These are phyloP conservation scores for Vitis rotundifolia DNA, from an alignment of 164 flowering plant species.

Conservation along the genomic window DNA sequence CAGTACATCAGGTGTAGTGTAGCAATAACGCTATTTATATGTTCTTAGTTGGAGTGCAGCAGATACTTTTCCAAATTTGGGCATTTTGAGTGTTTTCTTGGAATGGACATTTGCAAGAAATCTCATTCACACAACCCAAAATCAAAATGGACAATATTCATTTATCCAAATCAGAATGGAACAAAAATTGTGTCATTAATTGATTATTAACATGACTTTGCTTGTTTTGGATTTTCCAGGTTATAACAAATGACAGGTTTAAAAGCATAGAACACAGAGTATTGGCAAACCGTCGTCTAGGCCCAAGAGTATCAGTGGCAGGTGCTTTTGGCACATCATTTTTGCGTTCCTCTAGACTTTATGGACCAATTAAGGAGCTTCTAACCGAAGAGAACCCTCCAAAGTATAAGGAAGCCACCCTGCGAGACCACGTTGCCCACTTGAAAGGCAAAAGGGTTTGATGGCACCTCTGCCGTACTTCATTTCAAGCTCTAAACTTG, in stretches of 20 bases:
- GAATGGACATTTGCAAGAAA: too few relatives aligned
- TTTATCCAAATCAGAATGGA: too few relatives aligned
- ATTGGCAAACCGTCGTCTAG: conserved; percentile 11
- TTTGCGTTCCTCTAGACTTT: neutral
- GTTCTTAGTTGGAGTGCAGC: too few relatives aligned
- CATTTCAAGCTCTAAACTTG: conserved; percentile 16
- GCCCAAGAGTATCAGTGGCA: conserved; percentile 32
- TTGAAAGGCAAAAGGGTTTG: conserved; percentile 21
- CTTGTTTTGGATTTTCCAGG: too few relatives aligned
- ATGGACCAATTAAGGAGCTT: conserved; percentile 34
- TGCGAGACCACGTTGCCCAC: conserved; percentile 8
- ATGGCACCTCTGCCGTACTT: conserved; percentile 18
- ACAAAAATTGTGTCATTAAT: too few relatives aligned
- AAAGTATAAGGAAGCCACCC: conserved; percentile 20
- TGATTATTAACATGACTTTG: too few relatives aligned
- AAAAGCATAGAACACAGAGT: conserved; percentile 32
- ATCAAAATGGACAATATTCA: too few relatives aligned
- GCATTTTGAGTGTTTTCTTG: too few relatives aligned
- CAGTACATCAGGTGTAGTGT: too few relatives aligned
- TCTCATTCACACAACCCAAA: too few relatives aligned
- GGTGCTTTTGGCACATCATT: conserved; percentile 14
- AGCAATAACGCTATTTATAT: too few relatives aligned
- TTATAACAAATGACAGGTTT: conserved; percentile 24
- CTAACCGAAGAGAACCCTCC: conserved; percentile 30
- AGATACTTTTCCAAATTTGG: too few relatives aligned